Base-by-base conservation (phyloP, 2,329 filamentous ascomycete species). In the Verticillium tricorpus region DNA sequence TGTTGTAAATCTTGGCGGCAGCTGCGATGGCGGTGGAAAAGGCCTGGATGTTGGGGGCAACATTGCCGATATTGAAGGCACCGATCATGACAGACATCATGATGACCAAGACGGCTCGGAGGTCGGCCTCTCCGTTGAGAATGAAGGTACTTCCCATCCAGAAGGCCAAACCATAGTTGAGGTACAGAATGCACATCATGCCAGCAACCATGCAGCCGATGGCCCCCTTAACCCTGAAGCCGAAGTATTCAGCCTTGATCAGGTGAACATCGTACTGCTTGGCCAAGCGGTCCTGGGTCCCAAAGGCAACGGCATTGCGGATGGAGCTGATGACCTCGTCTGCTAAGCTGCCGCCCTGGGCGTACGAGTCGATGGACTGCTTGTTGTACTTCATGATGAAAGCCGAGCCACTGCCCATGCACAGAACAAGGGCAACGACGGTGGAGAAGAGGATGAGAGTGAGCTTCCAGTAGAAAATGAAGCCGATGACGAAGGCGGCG, bases 321-420 rank as follows among this genome's bases (percentile, higher is more conserved):
- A 98, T 90, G 1, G 93, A 97, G 74, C 92, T 93, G 69, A 99
- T 85, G 60, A 97, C 94, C 76, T 99, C 95, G 71, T 98, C 95
- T 4, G 92, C 94, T 14, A 98, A 85, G 2, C 89, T 93, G 61
- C 93, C 94, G 66, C 93, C 94, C 57, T 87, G 81, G 31, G 92
- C 93, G 70, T 96, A 97, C 0, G 92, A 86, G 59, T 89, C 82
- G 57, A 97, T 81, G 1, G 90, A 89, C 62, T 86, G 79, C 76
- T 93, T 94, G 76, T 89, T 93, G 75, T 85, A 94, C 73, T 88
- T 92, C 72, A 96, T 81, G 69, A 97, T 89, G 69, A 92, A 91
- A 2, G 77, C 79, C 5, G 90, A 91, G 15, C 90, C 87, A 58
- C 80, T 78, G 55, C 89, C 91, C 88, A 96, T 95, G 66, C 89